phyloP scores from a whole-genome alignment of 352 stramenopile species.

The Pythium monospermum region DNA sequence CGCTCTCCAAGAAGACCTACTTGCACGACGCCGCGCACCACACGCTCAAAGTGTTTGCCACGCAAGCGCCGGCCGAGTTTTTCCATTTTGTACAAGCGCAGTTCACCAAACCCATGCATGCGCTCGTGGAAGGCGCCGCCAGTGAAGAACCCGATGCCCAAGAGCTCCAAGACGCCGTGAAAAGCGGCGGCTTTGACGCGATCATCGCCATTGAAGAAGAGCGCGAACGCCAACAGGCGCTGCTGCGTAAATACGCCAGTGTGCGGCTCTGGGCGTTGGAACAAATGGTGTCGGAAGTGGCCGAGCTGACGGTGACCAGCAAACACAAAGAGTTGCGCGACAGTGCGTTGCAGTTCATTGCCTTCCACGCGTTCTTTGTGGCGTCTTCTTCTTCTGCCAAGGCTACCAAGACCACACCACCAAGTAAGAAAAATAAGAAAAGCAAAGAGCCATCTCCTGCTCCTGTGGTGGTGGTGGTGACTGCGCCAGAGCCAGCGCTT shows the following conservation, averaged over 20 bases:
- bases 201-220: conserved; percentile 76
- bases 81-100: conserved; percentile 70
- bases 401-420: conserved; percentile 24
- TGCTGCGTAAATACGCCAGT: conserved; percentile 49
- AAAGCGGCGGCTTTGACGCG: conserved; percentile 52
- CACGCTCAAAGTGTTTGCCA: conserved; percentile 55
- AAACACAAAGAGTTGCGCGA: conserved; percentile 27
- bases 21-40: conserved; percentile 73
- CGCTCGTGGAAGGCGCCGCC: conserved; percentile 42
- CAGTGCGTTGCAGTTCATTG: conserved; percentile 53
- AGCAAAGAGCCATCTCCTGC: conserved; percentile 3
- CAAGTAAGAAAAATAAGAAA: conserved; percentile 26
- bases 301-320: conserved; percentile 26
- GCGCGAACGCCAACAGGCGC: conserved; percentile 55
- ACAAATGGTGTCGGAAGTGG: conserved; percentile 42
- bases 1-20: conserved; percentile 75
- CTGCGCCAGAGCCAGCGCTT: conserved; percentile 32
- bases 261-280: conserved; percentile 76
- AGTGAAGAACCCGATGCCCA: conserved; percentile 38
- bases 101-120: conserved; percentile 53
- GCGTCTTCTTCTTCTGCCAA: too few relatives aligned
- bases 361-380: conserved; percentile 68
- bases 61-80: conserved; percentile 47
- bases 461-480: conserved; percentile 16
- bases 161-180: conserved; percentile 29